Evolutionary conservation across 139 green algal species (phyloP).

Genomic region (Chlorella sp.): DNA sequence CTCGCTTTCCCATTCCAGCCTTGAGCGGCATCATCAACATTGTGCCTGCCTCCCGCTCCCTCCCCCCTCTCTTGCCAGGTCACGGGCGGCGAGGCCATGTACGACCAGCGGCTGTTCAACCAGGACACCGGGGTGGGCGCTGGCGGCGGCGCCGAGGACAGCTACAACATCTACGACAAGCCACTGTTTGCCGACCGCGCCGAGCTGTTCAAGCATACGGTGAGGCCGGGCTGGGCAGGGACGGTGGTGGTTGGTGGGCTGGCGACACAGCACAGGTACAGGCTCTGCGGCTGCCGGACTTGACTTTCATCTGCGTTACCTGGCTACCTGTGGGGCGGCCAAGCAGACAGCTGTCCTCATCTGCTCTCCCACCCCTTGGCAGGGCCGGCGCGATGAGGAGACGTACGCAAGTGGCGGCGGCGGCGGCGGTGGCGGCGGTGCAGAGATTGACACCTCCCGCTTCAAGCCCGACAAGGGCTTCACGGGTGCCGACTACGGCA

Average conservation of each 20-base stretch:
- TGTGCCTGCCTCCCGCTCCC: not conserved
- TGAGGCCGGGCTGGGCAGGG: no score
- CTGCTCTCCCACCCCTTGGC: not conserved
- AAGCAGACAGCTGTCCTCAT: no score
- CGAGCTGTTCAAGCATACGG: slow-evolving; percentile 72
- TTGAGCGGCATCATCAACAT: no score
- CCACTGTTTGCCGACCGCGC: slow-evolving; percentile 88
- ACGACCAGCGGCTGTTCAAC: slow-evolving; percentile 99
- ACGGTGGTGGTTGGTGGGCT: no score
- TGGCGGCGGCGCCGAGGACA: slow-evolving; percentile 84
- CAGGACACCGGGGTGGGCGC: slow-evolving; percentile 83
- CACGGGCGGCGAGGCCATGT: slow-evolving; percentile 88
- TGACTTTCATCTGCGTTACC: no score
- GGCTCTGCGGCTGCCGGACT: no score
- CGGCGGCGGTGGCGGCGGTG: slow-evolving; percentile 41
- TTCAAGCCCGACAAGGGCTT: slow-evolving; percentile 97
- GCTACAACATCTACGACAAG: slow-evolving; percentile 98
- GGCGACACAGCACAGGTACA: no score
- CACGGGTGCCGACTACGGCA: slow-evolving; percentile 67
- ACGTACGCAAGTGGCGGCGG: slow-evolving; percentile 46
- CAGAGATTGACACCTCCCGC: slow-evolving; percentile 60
- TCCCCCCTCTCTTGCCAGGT: not conserved
- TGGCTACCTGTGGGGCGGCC: no score
- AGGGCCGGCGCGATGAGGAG: slow-evolving; percentile 58
- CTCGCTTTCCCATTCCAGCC: no score